phyloP scores from a whole-genome alignment of 495 filamentous ascomycete species.

The Penicillium malachiteum region DNA sequence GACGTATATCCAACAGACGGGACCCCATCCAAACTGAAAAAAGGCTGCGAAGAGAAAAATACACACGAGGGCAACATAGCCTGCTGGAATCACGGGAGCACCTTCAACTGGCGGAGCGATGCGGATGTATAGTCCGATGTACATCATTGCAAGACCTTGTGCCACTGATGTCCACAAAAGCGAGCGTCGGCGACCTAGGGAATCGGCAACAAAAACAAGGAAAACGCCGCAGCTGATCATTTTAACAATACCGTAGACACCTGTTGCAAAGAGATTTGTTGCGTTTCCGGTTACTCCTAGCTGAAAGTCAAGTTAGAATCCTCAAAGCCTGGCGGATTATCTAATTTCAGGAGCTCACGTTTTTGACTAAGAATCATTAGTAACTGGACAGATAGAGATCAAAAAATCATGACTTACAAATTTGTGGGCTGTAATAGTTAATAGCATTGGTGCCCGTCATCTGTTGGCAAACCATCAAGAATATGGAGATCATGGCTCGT shows the following conservation, averaged over 20 bases:
- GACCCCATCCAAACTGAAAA: conserved; percentile 80
- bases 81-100: conserved; percentile 51
- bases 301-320: conserved; percentile 7
- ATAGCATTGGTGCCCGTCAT: conserved; percentile 66
- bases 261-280: conserved; percentile 52
- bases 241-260: conserved; percentile 55
- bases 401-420: conserved; percentile 50
- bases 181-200: conserved; percentile 66
- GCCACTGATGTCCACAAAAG: conserved; percentile 73
- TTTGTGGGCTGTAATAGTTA: conserved; percentile 73
- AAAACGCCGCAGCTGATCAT: conserved; percentile 60
- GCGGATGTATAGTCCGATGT: conserved; percentile 77
- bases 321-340: background rate
- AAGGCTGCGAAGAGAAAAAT: conserved; percentile 74
- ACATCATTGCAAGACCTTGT: conserved; percentile 70
- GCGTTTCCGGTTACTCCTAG: conserved; percentile 47
- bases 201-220: conserved; percentile 69
- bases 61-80: conserved; percentile 67
- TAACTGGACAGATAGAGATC: too few relatives aligned
- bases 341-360: conserved; percentile 15
- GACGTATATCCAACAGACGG: conserved; percentile 76
- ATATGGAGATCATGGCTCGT: conserved; percentile 52
- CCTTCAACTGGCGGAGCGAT: conserved; percentile 60
- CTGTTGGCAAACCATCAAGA: conserved; percentile 71
- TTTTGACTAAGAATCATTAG: conserved; percentile 17